phyloP scores from a whole-genome alignment of 2,329 filamentous ascomycete species.

The Nannizziopsis barbatae region DNA sequence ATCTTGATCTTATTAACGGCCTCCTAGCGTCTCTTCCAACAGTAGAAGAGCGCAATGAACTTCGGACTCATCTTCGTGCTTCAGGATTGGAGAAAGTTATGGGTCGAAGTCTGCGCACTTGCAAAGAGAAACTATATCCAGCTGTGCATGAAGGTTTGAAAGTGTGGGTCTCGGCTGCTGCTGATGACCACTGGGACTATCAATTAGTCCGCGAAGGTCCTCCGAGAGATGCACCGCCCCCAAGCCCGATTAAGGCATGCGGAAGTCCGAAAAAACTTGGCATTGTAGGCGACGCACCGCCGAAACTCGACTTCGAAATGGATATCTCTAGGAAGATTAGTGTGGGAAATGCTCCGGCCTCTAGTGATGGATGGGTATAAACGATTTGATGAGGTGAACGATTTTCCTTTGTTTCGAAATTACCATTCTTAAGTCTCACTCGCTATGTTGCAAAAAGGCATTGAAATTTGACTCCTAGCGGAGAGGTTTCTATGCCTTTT shows the following conservation, averaged over 20 bases:
- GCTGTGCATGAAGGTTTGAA: slow-evolving; percentile 79
- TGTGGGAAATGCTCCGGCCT: neutral
- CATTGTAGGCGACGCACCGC: slow-evolving; percentile 40
- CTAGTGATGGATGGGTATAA: slow-evolving; percentile 7
- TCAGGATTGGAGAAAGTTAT: slow-evolving; percentile 88
- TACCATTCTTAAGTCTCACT: neutral
- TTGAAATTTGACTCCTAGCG: neutral
- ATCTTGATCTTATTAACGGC: slow-evolving; percentile 86
- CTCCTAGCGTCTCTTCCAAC: slow-evolving; percentile 72
- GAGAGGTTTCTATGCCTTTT: neutral
- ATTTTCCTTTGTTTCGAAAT: slow-evolving; percentile 3
- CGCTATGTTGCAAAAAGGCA: neutral
- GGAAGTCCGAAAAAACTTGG: slow-evolving; percentile 30
- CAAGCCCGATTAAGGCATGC: slow-evolving; percentile 38
- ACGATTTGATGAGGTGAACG: neutral
- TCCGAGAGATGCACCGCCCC: slow-evolving; percentile 30
- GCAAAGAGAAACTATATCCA: slow-evolving; percentile 96
- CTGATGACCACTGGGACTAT: slow-evolving; percentile 80
- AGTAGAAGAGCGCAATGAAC: slow-evolving; percentile 56
- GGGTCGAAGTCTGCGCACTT: slow-evolving; percentile 71
- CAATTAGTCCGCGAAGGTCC: slow-evolving; percentile 56
- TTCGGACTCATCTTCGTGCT: slow-evolving; percentile 66
- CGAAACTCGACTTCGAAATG: slow-evolving; percentile 46
- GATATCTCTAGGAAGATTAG: slow-evolving; percentile 17
- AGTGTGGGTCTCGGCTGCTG: slow-evolving; percentile 80